Percentiles rank a stretch among this genome's conserved stretches.
These are phyloP conservation scores for Neopestalotiopsis sp. DNA, from an alignment of 2,329 filamentous ascomycete genomes.

Conservation along the genomic window DNA sequence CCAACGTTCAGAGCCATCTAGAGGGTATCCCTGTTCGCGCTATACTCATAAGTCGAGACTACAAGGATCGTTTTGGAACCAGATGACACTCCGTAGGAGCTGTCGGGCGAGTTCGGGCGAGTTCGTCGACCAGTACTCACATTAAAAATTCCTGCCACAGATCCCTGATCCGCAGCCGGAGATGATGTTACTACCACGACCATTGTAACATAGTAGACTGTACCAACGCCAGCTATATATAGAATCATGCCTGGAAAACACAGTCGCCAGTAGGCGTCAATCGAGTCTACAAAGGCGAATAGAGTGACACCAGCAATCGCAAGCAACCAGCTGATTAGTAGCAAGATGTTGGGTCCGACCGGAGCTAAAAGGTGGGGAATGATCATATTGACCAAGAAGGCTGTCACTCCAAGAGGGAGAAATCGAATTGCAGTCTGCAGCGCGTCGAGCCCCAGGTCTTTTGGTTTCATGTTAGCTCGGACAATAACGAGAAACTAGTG, in stretches of 20 bases:
- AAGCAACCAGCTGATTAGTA: slow-evolving; percentile 2
- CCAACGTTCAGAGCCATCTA: slow-evolving; percentile 3
- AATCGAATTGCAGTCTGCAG: not conserved
- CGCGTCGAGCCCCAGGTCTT: not conserved
- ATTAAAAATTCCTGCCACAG: not conserved
- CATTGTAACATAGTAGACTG: not conserved
- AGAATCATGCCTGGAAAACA: slow-evolving; percentile 3
- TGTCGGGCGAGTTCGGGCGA: no score
- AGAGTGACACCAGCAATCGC: not conserved
- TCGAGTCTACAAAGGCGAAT: slow-evolving; percentile 1
- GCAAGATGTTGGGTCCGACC: not conserved
- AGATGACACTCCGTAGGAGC: rapidly evolving
- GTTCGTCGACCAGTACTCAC: not conserved
- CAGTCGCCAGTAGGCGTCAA: not conserved
- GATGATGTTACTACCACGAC: not conserved
- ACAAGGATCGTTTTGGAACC: not conserved
- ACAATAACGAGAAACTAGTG: not conserved
- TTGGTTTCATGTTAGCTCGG: not conserved
- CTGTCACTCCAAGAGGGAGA: not conserved
- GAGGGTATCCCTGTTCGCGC: not conserved
- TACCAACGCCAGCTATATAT: not conserved
- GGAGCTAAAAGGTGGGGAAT: not conserved
- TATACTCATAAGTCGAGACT: not conserved
- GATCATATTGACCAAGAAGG: slow-evolving; percentile 3
- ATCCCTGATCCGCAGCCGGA: not conserved